Percentiles rank a stretch among this genome's conserved stretches.
These are phyloP conservation scores for Ceratocystis albifundus DNA, from an alignment of 2,329 filamentous ascomycete species.

Conservation along the genomic window DNA sequence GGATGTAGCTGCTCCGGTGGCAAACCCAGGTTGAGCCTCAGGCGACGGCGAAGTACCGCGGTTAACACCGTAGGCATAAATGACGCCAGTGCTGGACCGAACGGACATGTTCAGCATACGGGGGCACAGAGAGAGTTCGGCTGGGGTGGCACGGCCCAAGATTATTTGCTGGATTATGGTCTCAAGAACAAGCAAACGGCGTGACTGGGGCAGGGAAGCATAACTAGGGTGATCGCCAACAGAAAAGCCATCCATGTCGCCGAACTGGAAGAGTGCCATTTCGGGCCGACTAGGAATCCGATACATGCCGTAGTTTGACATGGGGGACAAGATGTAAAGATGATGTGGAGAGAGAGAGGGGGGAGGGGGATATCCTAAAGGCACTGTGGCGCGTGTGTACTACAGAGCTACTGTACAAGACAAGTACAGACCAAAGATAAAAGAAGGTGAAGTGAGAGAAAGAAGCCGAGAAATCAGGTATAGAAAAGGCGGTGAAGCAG, in stretches of 20 bases:
- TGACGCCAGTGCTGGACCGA: background rate
- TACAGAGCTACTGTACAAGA: no score
- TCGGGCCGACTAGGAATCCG: constrained; percentile 6
- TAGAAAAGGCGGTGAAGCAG: constrained; percentile 3
- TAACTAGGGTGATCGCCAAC: constrained; percentile 10
- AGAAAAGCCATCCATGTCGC: constrained; percentile 10
- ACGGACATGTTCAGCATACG: constrained; percentile 14
- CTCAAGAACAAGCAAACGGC: constrained; percentile 8
- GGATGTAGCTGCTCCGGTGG: background rate
- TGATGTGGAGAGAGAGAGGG: background rate
- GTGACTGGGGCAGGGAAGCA: constrained; percentile 7
- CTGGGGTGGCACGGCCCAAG: background rate
- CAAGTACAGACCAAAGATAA: background rate
- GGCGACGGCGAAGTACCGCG: background rate
- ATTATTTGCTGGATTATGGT: constrained; percentile 14
- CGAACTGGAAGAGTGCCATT: constrained; percentile 12
- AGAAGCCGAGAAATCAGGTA: background rate
- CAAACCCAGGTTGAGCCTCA: no score
- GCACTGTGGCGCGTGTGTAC: background rate
- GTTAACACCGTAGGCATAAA: constrained; percentile 13
- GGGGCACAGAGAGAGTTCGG: constrained; percentile 9
- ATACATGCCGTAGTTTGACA: constrained; percentile 14
- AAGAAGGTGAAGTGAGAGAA: background rate
- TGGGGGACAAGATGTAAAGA: background rate
- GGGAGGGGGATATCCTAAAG: background rate